A percentile compares a stretch with the other conserved stretches of the same genome.
Evolutionary conservation across 139 green algal genomes (phyloP).

Genomic region (Chlorella sp.): DNA sequence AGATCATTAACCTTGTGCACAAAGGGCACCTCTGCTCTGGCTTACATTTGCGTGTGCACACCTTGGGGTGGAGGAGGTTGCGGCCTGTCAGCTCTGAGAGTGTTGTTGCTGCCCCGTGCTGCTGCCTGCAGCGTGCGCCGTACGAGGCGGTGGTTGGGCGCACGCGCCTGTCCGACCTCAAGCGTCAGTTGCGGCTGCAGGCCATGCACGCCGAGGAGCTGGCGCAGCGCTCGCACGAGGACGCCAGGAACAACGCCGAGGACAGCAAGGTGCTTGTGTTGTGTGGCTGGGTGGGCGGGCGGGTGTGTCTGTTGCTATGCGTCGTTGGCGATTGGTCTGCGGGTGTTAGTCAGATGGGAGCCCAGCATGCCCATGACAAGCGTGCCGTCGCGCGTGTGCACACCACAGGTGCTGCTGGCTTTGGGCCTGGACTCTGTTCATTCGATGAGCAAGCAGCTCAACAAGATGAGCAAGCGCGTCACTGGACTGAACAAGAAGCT

Average conservation of each 20-base stretch:
- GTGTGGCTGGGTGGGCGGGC: not conserved
- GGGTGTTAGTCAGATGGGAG: not conserved
- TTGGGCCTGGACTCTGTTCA: not conserved
- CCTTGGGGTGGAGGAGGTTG: no score
- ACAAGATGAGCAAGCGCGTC: not conserved
- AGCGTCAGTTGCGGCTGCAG: conserved; percentile 21
- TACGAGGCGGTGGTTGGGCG: conserved; percentile 19
- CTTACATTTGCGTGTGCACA: not conserved
- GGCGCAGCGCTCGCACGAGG: not conserved
- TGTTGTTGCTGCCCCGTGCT: not conserved
- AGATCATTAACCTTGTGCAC: no score
- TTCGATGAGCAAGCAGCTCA: not conserved
- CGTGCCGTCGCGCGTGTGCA: no score
- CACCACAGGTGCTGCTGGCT: not conserved
- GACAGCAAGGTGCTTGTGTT: not conserved
- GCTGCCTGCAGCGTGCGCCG: conserved; percentile 15
- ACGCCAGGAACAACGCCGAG: not conserved
- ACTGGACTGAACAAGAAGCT: not conserved
- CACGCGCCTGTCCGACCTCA: conserved; percentile 15
- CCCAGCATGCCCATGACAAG: not conserved
- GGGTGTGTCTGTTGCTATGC: not conserved
- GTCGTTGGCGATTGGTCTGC: not conserved
- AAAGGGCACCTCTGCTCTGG: not conserved
- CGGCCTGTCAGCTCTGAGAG: no score
- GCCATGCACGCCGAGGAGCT: conserved; percentile 15